Evolutionary conservation across 1,139 yeast genomes (phyloP).

Genomic region (Taiozyma sp.): DNA sequence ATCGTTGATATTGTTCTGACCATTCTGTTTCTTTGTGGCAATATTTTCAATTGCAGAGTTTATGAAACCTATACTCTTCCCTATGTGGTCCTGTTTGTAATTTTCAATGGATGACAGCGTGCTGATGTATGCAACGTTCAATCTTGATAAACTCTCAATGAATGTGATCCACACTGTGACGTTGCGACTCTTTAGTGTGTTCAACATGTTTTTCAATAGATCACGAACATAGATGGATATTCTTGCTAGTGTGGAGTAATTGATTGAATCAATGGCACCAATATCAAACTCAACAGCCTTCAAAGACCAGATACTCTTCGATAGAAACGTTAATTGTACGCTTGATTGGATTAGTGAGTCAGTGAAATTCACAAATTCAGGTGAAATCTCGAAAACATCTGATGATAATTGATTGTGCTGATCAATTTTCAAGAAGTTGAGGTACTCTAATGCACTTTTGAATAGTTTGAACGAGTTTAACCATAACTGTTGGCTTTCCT

Average conservation of each 20-base stretch:
- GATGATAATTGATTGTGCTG: not conserved
- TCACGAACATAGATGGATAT: slow-evolving; percentile 15
- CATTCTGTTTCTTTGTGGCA: slow-evolving; percentile 4
- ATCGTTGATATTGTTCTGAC: not conserved
- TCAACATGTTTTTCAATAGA: slow-evolving; percentile 9
- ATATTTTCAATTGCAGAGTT: slow-evolving; percentile 14
- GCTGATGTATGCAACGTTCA: slow-evolving; percentile 13
- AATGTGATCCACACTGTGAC: slow-evolving; percentile 5
- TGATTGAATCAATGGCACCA: slow-evolving; percentile 9
- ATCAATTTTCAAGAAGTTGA: slow-evolving; percentile 8
- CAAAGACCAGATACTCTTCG: slow-evolving; percentile 16
- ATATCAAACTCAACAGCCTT: slow-evolving; percentile 12
- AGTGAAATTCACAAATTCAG: slow-evolving; percentile 5
- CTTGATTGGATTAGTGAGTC: slow-evolving; percentile 5
- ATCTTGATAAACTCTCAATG: slow-evolving; percentile 6
- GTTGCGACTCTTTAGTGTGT: slow-evolving; percentile 1
- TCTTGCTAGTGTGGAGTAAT: slow-evolving; percentile 20
- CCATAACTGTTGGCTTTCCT: slow-evolving; percentile 12
- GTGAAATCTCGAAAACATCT: slow-evolving; percentile 7
- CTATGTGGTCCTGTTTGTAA: slow-evolving; percentile 21
- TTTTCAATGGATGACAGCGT: slow-evolving; percentile 16
- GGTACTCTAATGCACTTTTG: slow-evolving; percentile 16
- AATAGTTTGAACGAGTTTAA: slow-evolving; percentile 15
- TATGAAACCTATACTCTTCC: slow-evolving; percentile 20
- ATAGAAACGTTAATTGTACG: slow-evolving; percentile 16